Evolutionary conservation across 2,329 filamentous ascomycete species (phyloP).

Genomic region (Beauveria pseudobassiana): DNA sequence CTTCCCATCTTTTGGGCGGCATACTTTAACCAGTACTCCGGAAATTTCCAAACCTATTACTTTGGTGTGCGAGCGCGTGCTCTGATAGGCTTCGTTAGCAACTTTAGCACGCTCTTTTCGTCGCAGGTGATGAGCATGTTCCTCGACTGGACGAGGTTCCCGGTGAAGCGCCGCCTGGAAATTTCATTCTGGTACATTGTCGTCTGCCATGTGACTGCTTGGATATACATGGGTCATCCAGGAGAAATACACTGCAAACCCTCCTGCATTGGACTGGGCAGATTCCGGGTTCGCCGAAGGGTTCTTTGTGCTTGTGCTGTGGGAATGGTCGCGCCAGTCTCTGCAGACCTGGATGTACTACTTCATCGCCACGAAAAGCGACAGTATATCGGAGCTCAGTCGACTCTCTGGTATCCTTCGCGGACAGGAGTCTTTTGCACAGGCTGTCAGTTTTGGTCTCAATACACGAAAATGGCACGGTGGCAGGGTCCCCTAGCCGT

Average conservation of each 20-base stretch:
- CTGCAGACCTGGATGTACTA: constrained; percentile 52
- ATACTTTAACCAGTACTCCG: constrained; percentile 26
- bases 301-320: constrained; percentile 40
- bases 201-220: constrained; percentile 36
- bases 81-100: constrained; percentile 36
- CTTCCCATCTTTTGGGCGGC: constrained; percentile 21
- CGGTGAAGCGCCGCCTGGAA: constrained; percentile 33
- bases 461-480: constrained; percentile 31
- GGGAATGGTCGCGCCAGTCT: constrained; percentile 43
- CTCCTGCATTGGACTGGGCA: constrained; percentile 32
- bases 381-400: constrained; percentile 46
- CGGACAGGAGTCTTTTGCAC: constrained; percentile 34
- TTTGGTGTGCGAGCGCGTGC: constrained; percentile 35
- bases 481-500: constrained; percentile 29
- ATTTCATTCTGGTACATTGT: constrained; percentile 39
- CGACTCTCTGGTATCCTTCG: constrained; percentile 32
- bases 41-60: constrained; percentile 40
- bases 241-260: constrained; percentile 38
- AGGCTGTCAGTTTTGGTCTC: constrained; percentile 31
- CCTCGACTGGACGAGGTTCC: constrained; percentile 32
- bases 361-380: constrained; percentile 45
- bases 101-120: constrained; percentile 29
- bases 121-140: constrained; percentile 37
- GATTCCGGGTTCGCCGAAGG: constrained; percentile 37
- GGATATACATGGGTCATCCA: constrained; percentile 47